Percentiles rank a stretch among this genome's conserved stretches.
Evolutionary conservation across 345 rosid species (phyloP).

Genomic region (Psidium guajava): DNA sequence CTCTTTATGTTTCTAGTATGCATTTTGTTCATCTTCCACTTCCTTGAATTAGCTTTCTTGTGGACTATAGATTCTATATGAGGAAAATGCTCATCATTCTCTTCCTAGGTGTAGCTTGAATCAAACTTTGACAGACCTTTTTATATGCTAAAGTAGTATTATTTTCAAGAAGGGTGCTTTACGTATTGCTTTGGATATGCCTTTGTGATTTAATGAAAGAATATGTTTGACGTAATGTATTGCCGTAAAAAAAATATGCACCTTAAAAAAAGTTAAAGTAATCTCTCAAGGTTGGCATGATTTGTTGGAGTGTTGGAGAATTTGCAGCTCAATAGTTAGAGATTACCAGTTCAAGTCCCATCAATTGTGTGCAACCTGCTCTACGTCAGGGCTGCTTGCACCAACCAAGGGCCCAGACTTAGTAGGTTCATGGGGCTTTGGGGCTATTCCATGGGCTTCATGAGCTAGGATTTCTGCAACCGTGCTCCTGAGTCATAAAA

Average conservation of each 20-base stretch:
- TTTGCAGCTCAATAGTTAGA: neutral
- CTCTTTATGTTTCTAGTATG: neutral
- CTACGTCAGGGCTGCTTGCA: neutral
- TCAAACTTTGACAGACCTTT: neutral
- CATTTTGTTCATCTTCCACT: neutral
- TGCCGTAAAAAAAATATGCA: neutral
- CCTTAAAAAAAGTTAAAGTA: neutral
- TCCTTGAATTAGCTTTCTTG: neutral
- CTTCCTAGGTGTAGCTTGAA: neutral
- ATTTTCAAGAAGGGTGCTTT: neutral
- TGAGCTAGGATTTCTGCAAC: neutral
- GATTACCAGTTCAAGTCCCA: neutral
- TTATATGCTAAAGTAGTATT: neutral
- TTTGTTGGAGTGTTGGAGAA: neutral
- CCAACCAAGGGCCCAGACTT: neutral
- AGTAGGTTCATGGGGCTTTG: neutral
- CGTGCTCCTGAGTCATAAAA: neutral
- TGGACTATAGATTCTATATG: neutral
- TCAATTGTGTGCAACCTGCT: neutral
- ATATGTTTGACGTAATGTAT: neutral
- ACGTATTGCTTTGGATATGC: neutral
- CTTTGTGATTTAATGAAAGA: neutral
- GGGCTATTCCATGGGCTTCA: neutral
- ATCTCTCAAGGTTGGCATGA: neutral
- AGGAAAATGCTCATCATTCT: neutral